Conservation (phyloP, 75 land plant genomes). For the Azolla pinnata region DNA sequence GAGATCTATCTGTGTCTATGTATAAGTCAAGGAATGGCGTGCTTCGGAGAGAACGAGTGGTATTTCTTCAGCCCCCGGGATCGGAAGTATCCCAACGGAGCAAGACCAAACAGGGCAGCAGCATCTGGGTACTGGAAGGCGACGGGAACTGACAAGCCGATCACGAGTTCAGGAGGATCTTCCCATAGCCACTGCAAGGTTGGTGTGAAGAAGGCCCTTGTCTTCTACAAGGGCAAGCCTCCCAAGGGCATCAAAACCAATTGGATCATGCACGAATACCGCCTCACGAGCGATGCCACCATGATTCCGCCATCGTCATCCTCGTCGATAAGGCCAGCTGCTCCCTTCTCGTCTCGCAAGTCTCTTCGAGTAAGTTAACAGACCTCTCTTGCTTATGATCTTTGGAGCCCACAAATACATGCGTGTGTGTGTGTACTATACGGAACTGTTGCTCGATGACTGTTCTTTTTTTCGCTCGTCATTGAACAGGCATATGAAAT, state of each 20-base stretch:
- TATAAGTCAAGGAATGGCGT: slow-evolving; percentile 3
- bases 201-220: slow-evolving; percentile 34
- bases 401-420: too few relatives aligned
- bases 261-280: slow-evolving; percentile 47
- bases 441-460: too few relatives aligned
- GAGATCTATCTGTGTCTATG: too few relatives aligned
- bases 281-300: slow-evolving; percentile 9
- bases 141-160: slow-evolving; percentile 34
- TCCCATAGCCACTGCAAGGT: neutral
- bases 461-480: too few relatives aligned
- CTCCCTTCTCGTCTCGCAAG: neutral
- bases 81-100: slow-evolving; percentile 10
- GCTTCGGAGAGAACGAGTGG: slow-evolving; percentile 7
- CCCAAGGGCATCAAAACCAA: slow-evolving; percentile 34
- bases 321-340: neutral
- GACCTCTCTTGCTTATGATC: too few relatives aligned
- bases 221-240: slow-evolving; percentile 37
- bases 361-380: slow-evolving; percentile 1
- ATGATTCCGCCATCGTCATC: neutral
- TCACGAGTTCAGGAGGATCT: slow-evolving; percentile 4
- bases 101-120: slow-evolving; percentile 25
- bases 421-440: too few relatives aligned
- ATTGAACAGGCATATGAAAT: too few relatives aligned
- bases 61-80: slow-evolving; percentile 11
- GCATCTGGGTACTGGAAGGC: slow-evolving; percentile 39